Evolutionary conservation across 2,329 filamentous ascomycete genomes (phyloP).

Genomic region (Metarhizium anisopliae): DNA sequence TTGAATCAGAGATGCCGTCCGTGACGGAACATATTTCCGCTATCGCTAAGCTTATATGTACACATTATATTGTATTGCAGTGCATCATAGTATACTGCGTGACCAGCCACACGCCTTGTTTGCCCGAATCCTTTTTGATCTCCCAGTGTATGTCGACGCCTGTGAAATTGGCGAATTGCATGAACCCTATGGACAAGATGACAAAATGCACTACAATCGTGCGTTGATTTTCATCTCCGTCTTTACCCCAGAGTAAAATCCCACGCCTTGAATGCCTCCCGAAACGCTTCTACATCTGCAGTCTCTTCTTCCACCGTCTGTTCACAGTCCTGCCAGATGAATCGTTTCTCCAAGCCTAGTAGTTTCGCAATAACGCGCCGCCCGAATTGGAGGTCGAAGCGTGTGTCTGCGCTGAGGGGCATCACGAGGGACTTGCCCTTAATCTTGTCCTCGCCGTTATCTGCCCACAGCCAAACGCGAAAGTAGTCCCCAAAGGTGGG

Average conservation of each 20-base stretch:
- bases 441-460: slow-evolving; percentile 43
- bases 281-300: slow-evolving; percentile 69
- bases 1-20: background rate
- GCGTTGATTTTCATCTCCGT: background rate
- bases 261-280: slow-evolving; percentile 72
- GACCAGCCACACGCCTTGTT: background rate
- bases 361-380: slow-evolving; percentile 83
- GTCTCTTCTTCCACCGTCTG: slow-evolving; percentile 74
- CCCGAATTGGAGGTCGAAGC: slow-evolving; percentile 88
- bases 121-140: background rate
- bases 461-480: slow-evolving; percentile 70
- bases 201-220: too few relatives aligned
- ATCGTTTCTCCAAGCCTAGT: slow-evolving; percentile 66
- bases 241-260: slow-evolving; percentile 58
- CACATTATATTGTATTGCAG: background rate
- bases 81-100: background rate
- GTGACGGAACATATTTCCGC: background rate
- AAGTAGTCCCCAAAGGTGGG: slow-evolving; percentile 58
- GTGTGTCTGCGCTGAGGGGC: slow-evolving; percentile 58
- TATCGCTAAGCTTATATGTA: too few relatives aligned
- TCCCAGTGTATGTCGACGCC: background rate
- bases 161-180: background rate
- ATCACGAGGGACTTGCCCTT: slow-evolving; percentile 62
- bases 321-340: slow-evolving; percentile 75
- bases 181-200: background rate